Evolutionary conservation across 1,284 basidiomycete genomes (phyloP).

Genomic region (Sanghuangporus weigelae): DNA sequence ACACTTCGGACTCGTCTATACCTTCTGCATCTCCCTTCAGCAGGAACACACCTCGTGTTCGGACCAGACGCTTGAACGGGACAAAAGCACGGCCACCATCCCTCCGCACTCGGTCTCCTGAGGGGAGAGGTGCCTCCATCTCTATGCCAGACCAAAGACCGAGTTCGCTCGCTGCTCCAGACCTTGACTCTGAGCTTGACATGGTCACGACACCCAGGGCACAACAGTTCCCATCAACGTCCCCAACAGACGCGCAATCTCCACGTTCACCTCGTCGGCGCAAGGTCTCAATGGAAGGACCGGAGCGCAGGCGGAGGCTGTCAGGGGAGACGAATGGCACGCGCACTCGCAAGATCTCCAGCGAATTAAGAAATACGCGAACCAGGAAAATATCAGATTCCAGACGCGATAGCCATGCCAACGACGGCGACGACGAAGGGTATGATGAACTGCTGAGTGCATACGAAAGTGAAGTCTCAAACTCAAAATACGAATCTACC

Average conservation of each 20-base stretch:
- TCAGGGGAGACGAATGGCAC: conserved; percentile 35
- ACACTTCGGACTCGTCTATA: conserved; percentile 47
- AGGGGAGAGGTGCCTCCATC: conserved; percentile 25
- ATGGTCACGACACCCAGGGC: conserved; percentile 49
- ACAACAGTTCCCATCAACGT: conserved; percentile 36
- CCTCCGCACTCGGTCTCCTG: conserved; percentile 36
- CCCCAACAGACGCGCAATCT: conserved; percentile 22
- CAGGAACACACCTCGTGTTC: conserved; percentile 31
- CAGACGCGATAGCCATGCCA: conserved; percentile 49
- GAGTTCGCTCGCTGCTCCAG: conserved; percentile 40
- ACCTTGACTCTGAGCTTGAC: conserved; percentile 52
- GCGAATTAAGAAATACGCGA: conserved; percentile 27
- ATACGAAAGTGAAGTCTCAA: conserved; percentile 65
- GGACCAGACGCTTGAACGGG: conserved; percentile 41
- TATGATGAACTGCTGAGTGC: conserved; percentile 73
- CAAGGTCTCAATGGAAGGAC: conserved; percentile 25
- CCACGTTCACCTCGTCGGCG: conserved; percentile 27
- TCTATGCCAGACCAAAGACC: conserved; percentile 36
- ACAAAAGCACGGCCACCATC: conserved; percentile 35
- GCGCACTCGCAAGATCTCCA: conserved; percentile 42
- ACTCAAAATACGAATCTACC: conserved; percentile 22
- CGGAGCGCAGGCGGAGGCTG: conserved; percentile 36
- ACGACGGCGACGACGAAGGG: conserved; percentile 73
- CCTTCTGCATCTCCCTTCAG: conserved; percentile 28
- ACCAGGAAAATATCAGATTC: conserved; percentile 9